A percentile compares a stretch with the other conserved stretches of the same genome.
Conservation (phyloP, 352 stramenopile genomes). For the Pilasporangium apinafurcum region DNA sequence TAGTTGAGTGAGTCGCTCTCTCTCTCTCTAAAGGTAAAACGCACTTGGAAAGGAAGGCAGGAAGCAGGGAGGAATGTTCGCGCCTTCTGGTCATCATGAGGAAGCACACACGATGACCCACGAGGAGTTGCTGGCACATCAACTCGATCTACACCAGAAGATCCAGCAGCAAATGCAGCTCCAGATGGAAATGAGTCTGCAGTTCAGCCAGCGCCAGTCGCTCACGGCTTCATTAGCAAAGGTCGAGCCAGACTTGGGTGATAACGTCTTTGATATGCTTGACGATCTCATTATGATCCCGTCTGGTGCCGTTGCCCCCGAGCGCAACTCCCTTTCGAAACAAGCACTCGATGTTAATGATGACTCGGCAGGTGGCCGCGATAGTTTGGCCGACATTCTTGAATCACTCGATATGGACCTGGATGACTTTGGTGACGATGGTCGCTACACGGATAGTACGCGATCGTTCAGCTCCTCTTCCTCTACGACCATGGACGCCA, state of each 20-base stretch:
- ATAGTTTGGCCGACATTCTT: conserved; percentile 78
- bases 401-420: conserved; percentile 83
- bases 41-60: background rate
- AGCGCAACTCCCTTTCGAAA: conserved; percentile 64
- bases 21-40: no score
- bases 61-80: conserved; percentile 9
- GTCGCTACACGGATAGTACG: conserved; percentile 24
- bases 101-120: conserved; percentile 49
- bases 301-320: conserved; percentile 33
- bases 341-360: conserved; percentile 22
- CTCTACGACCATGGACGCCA: conserved; percentile 22
- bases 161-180: conserved; percentile 86
- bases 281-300: conserved; percentile 85
- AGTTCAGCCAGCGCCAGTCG: conserved; percentile 45
- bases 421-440: conserved; percentile 61
- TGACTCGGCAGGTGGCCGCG: conserved; percentile 28
- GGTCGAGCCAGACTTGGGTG: conserved; percentile 71
- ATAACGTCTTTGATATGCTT: conserved; percentile 87
- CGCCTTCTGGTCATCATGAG: conserved; percentile 11
- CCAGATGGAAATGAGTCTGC: conserved; percentile 81
- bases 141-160: conserved; percentile 77
- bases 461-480: conserved; percentile 12
- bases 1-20: conserved; percentile 2
- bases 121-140: conserved; percentile 72
- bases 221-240: conserved; percentile 59